These are phyloP conservation scores for Solanum sitiens DNA, from an alignment of 257 asterid species.

Conservation along the genomic window DNA sequence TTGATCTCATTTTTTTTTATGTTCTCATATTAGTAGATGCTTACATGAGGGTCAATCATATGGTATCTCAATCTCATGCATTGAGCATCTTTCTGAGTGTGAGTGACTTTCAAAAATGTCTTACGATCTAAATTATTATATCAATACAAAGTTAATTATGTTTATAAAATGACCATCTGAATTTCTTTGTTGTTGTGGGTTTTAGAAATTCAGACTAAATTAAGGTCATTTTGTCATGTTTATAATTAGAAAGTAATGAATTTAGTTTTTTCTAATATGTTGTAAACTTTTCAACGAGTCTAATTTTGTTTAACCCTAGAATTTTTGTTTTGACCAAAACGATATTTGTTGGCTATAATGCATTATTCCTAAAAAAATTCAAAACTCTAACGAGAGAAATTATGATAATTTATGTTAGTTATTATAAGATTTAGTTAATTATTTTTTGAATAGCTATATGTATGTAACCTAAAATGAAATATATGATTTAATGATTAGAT, in stretches of 20 bases:
- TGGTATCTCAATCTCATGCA: too few relatives aligned
- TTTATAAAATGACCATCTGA: not conserved
- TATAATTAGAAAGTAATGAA: not conserved
- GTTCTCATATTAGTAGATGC: too few relatives aligned
- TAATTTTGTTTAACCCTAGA: not conserved
- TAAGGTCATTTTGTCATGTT: not conserved
- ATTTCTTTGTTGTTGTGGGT: not conserved
- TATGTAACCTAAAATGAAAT: not conserved
- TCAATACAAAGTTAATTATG: not conserved
- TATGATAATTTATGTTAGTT: not conserved
- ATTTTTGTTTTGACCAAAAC: not conserved
- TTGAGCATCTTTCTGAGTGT: too few relatives aligned
- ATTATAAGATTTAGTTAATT: not conserved
- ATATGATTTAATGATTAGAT: not conserved
- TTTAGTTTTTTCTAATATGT: not conserved
- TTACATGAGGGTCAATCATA: too few relatives aligned
- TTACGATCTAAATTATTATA: too few relatives aligned
- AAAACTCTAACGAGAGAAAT: too few relatives aligned
- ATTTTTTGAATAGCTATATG: not conserved
- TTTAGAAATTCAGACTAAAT: not conserved
- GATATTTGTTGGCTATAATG: not conserved
- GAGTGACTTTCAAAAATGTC: too few relatives aligned
- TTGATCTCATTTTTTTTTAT: too few relatives aligned
- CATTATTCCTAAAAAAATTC: not conserved
- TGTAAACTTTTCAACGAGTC: not conserved